Base-by-base conservation (phyloP, 768 basidiomycete genomes). In the Gloeophyllum trabeum region DNA sequence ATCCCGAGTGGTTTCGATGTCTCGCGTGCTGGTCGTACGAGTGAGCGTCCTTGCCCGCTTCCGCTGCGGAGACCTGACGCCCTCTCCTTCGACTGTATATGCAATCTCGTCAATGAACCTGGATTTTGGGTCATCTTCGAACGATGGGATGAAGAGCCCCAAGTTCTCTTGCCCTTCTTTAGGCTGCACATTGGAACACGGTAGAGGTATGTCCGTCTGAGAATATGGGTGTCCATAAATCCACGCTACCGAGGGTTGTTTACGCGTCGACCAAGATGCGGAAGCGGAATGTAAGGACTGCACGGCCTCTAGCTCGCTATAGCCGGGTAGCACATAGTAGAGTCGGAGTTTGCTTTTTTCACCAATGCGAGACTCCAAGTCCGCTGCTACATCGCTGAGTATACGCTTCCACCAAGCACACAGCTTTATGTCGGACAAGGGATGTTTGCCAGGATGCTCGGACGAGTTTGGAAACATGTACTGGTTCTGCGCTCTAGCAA, bases 41-140 rank as follows among this genome's bases (percentile, higher is more conserved):
- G 28, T 10, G 10, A 41, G 23, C 3, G 60, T 64, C 26, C 73
- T 69, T 3, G 66, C 53, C 2, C 79, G 74, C 57, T 88, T 84
- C 42, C 70, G 66, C 43, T 65, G 65, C 3, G 81, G 81, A 6
- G 81, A 78, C 52, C 63, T 71, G 44, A 81, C 58, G 1, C 66
- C 69, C 35, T 73, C 73, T 42, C 64, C 75, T 38, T 76, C 73
- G 38, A 71, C 76, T 5, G 75, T 85, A 48, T 75, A 79, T 32
- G 82, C 87, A 41, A 97, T 77, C 61, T 96, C 92, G 58, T 88
- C 85, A 57, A 99, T 61, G 58, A 97, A 97, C 14, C 96, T 76
- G 43, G 86, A 78, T 60, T 98, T 97, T 5, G 96, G 93, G 59
- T 96, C 92, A 53, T 99, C 96, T n/a, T 91, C 86, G 55, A 98